phyloP scores from a whole-genome alignment of 257 asterid species.

The Mitragyna speciosa region DNA sequence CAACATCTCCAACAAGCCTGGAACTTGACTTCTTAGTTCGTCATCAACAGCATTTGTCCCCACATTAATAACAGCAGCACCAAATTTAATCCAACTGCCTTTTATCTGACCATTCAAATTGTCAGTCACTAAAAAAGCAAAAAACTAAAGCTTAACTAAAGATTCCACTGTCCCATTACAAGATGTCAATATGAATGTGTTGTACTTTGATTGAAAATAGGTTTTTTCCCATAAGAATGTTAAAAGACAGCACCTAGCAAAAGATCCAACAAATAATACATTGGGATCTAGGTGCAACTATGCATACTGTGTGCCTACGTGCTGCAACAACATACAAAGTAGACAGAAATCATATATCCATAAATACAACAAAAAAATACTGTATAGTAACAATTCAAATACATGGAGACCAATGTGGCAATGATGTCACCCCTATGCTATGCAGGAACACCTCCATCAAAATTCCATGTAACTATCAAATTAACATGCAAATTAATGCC shows the following conservation, averaged over 20 bases:
- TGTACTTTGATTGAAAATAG: background rate
- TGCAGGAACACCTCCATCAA: too few species aligned
- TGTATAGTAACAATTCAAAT: too few species aligned
- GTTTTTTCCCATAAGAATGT: background rate
- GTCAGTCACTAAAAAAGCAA: background rate
- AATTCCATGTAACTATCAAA: too few species aligned
- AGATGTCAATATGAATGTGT: background rate
- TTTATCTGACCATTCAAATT: conserved; percentile 54
- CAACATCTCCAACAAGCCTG: conserved; percentile 93
- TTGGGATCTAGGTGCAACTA: background rate
- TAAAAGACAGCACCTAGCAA: background rate
- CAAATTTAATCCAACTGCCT: conserved; percentile 97
- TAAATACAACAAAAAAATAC: too few species aligned
- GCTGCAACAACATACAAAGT: too few species aligned
- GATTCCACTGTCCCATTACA: background rate
- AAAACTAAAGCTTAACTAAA: too few species aligned
- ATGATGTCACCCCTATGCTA: too few species aligned
- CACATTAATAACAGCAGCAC: conserved; percentile 93
- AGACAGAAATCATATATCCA: too few species aligned
- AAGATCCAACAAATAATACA: background rate
- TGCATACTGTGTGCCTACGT: too few species aligned
- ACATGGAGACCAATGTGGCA: too few species aligned
- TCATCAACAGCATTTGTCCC: conserved; percentile 91
- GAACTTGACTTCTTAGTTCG: conserved; percentile 76
- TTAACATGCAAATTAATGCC: too few species aligned